A percentile compares a stretch with the other conserved stretches of the same genome.
phyloP scores from a whole-genome alignment of 1,284 basidiomycete species.

The Trametes sp. region DNA sequence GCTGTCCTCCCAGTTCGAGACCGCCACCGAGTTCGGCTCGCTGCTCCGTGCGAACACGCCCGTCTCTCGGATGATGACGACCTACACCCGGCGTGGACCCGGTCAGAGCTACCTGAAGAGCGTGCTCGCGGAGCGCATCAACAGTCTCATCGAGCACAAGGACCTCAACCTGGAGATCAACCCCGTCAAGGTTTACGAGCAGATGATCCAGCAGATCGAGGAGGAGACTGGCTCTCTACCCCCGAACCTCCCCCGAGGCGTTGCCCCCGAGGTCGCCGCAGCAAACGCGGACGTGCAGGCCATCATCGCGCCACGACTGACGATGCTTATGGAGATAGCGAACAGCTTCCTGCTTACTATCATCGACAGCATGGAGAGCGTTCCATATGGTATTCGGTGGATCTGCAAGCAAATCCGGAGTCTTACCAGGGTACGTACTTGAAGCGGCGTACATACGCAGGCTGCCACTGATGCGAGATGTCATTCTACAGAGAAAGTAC shows the following conservation, averaged over 20 bases:
- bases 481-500: constrained; percentile 83
- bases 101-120: constrained; percentile 98
- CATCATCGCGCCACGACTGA: constrained; percentile 94
- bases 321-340: constrained; percentile 99
- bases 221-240: constrained; percentile 94
- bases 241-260: constrained; percentile 88
- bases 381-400: constrained; percentile 99
- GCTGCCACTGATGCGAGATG: constrained; percentile 5
- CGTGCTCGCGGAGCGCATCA: constrained; percentile 96
- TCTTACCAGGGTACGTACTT: constrained; percentile 77
- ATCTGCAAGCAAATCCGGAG: constrained; percentile 99
- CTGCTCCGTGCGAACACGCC: constrained; percentile 98
- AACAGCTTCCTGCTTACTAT: constrained; percentile 98
- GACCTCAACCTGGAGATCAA: constrained; percentile 99
- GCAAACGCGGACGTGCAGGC: constrained; percentile 96
- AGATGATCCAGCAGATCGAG: constrained; percentile 98
- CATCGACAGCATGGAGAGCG: constrained; percentile 96
- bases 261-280: constrained; percentile 92
- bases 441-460: not conserved
- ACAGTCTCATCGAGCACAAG: constrained; percentile 98
- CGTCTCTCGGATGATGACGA: constrained; percentile 99
- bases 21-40: constrained; percentile 96
- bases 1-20: constrained; percentile 97
- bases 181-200: constrained; percentile 98
- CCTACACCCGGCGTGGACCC: constrained; percentile 96